Base-by-base conservation (phyloP, 306 rosid species). In the Gynostemma pentaphyllum region DNA sequence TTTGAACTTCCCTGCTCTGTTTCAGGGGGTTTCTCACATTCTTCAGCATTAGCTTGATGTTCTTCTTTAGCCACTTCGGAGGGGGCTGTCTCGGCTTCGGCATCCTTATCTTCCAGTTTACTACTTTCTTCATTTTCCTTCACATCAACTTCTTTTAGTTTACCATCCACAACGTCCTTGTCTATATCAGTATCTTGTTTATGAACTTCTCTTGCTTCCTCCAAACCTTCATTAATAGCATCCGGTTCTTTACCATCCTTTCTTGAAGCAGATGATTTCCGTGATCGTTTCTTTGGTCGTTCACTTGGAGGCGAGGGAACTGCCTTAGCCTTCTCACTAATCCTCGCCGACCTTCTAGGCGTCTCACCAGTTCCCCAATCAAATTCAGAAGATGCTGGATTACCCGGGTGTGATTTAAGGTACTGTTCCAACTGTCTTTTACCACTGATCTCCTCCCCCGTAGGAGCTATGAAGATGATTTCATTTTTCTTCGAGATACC, bases 341-440 rank as follows among this genome's bases (percentile, higher is more conserved):
- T 87, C 68, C 97, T 87, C n/a, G 97, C 81, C 15, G 95, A 90
- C 69, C 88, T 81, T 72, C 95, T 81, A 16, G 90, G 90, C 49
- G 97, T 81, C 83, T 90, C 97, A 64, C 94, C 96, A 50, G 89
- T 79, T 12, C 90, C 88, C 97, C 97, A 90, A 68, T 90, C 88
- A 77, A 90, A 90, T 68, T 85, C 87, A 30, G 84, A 78, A 52
- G 40, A 76, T 55, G 78, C 73, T 28, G 96, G 89, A 50, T 90
- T 86, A 66, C 82, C 96, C 7, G 94, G 85, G 64, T 90, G 84
- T 46, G 94, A 82, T 81, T 87, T 90, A 85, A 87, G 77, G 67
- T 87, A 90, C 74, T 83, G 85, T 57, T 87, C 90, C 85, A 90
- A 76, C 81, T 80, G 85, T 75, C 68, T 85, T 74, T 42, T 78